Evolutionary conservation across 441 rosid genomes (phyloP).

Genomic region (Populus trichocarpa): DNA sequence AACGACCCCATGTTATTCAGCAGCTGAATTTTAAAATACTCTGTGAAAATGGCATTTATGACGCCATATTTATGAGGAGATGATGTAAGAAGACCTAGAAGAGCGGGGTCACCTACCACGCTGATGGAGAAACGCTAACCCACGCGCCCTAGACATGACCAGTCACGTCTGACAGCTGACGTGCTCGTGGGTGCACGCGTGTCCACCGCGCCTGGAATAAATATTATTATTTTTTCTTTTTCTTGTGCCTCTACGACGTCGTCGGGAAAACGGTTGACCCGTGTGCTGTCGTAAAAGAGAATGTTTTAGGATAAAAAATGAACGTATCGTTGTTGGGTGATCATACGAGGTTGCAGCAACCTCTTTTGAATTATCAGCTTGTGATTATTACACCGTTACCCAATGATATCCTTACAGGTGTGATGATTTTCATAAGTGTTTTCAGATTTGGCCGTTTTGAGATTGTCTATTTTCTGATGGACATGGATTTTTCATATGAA

Average conservation of each 20-base stretch:
- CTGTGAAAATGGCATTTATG: neutral
- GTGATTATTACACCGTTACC: neutral
- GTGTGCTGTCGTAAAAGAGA: neutral
- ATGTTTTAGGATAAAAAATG: slow-evolving; percentile 6
- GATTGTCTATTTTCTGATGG: no score
- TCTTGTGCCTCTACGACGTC: neutral
- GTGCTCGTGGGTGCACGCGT: slow-evolving; percentile 20
- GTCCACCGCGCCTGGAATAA: neutral
- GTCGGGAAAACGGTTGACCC: neutral
- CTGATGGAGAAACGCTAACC: slow-evolving; percentile 38
- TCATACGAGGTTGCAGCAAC: neutral
- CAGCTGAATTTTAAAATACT: neutral
- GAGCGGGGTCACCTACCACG: slow-evolving; percentile 37
- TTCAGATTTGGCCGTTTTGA: no score
- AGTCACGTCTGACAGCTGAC: slow-evolving; percentile 23
- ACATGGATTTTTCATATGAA: no score
- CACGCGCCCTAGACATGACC: slow-evolving; percentile 29
- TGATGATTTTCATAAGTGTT: no score
- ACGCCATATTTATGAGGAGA: slow-evolving; percentile 25
- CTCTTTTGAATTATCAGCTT: neutral
- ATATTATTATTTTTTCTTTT: neutral
- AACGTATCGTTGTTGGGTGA: neutral
- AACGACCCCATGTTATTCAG: slow-evolving; percentile 10
- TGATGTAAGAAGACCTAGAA: slow-evolving; percentile 27
- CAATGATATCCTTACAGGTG: neutral